phyloP scores from a whole-genome alignment of 148 eudicot species.

The Camellia granthamiana region DNA sequence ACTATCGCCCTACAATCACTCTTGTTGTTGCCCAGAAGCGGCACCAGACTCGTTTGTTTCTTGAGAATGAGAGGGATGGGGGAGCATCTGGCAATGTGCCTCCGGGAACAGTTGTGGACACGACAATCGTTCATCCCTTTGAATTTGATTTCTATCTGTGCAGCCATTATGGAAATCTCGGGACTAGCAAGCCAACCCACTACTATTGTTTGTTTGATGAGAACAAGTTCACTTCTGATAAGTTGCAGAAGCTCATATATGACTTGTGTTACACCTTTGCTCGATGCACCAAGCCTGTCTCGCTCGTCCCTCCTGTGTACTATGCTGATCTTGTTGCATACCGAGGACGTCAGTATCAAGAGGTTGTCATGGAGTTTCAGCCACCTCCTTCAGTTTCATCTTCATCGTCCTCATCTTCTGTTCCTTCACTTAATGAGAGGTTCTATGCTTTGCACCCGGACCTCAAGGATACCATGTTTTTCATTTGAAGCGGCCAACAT shows the following conservation, averaged over 20 bases:
- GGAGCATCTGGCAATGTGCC: too few relatives aligned
- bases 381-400: constrained; percentile 19
- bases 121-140: constrained; percentile 33
- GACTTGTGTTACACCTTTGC: constrained; percentile 51
- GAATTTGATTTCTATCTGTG: constrained; percentile 47
- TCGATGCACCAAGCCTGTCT: constrained; percentile 48
- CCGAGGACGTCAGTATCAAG: constrained; percentile 46
- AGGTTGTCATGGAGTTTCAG: constrained; percentile 26
- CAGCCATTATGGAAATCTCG: constrained; percentile 46
- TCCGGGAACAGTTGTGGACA: constrained; percentile 27
- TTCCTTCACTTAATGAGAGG: too few relatives aligned
- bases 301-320: constrained; percentile 49
- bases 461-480: too few relatives aligned
- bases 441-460: too few relatives aligned
- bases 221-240: constrained; percentile 36
- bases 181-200: constrained; percentile 55
- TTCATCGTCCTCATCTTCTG: not conserved
- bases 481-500: too few relatives aligned
- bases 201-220: constrained; percentile 43
- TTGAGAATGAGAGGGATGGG: too few relatives aligned
- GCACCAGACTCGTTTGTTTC: too few relatives aligned
- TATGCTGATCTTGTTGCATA: constrained; percentile 56
- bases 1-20: too few relatives aligned
- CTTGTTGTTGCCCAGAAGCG: too few relatives aligned
- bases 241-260: constrained; percentile 33